Conservation (phyloP, 345 rosid species). For the Eucalyptus polyanthemos region DNA sequence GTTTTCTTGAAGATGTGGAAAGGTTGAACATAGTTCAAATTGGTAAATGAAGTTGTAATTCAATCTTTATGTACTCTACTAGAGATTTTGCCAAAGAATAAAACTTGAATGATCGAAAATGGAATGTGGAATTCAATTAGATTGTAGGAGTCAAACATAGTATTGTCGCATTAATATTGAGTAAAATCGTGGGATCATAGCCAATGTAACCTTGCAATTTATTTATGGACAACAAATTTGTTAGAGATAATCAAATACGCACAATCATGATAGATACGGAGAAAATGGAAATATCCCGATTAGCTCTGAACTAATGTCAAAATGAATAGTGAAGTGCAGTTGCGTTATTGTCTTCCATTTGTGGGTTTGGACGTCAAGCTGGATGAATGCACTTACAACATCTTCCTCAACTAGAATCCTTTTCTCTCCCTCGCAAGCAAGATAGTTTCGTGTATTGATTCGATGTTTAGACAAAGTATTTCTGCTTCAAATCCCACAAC, state of each 20-base stretch:
- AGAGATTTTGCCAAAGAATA: neutral
- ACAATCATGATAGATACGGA: neutral
- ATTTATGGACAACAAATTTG: neutral
- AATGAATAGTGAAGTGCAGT: neutral
- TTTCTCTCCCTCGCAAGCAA: neutral
- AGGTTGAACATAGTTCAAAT: neutral
- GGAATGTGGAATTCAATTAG: accelerated
- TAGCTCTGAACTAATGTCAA: neutral
- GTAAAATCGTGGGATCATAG: neutral
- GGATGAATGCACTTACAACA: neutral
- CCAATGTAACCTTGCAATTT: neutral
- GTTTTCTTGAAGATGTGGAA: neutral
- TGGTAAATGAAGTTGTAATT: neutral
- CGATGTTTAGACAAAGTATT: neutral
- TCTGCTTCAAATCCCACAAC: neutral
- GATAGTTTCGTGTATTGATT: neutral
- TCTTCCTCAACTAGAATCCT: neutral
- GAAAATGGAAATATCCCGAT: neutral
- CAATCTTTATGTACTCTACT: neutral
- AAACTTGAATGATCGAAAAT: neutral
- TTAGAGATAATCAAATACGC: neutral
- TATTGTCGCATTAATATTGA: neutral
- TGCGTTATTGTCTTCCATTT: neutral
- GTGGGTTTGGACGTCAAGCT: neutral
- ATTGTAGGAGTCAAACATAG: neutral